Base-by-base conservation (phyloP, 352 stramenopile species). In the Phytophthora chlamydospora region DNA sequence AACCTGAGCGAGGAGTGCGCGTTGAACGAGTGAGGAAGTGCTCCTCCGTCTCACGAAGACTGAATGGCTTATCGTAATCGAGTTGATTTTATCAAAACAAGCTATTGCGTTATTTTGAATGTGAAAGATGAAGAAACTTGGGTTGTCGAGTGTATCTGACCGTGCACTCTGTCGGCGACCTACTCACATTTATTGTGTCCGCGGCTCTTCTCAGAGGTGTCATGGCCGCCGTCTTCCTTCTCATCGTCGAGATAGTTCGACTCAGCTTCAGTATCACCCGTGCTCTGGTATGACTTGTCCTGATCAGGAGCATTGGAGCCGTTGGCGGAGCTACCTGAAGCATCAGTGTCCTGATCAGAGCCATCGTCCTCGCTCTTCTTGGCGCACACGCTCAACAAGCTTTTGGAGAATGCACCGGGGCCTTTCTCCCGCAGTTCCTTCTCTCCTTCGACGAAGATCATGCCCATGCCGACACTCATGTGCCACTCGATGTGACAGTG, bases 401-500 rank as follows among this genome's bases (percentile, higher is more conserved):
- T 66, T 7, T 34, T 62, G 0, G 62, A 53, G 45, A 62, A 66
- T 6, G 35, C 49, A 1, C 24, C 21, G 3, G 46, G 29, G 27
- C 46, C 54, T 7, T 44, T 33, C 34, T 38, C 3, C 1, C 46
- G 38, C 8, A 67, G 54, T 39, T 58, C 52, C 8, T 44, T 42
- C 47, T 60, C 52, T 13, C 46, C 60, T 50, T 63, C 60, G 3
- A 68, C 52, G 2, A 68, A 39, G 19, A 68, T 41, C 60, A 65
- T 65, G 3, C 51, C 36, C 36, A 73, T 41, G 33, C 68, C 68
- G n/a, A 48, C 38, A 13, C 17, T 49, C 38, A 73, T 50, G 45
- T 78, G 69, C 46, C 55, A 72, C 8, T 73, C 69, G 21, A 74
- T 59, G 46, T 74, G 69, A 45, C 69, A 74, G 33, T 77, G 69